A percentile compares a stretch with the other conserved stretches of the same genome.
These are phyloP conservation scores for Alternaria incomplexa DNA, from an alignment of 2,329 filamentous ascomycete species.

Conservation along the genomic window DNA sequence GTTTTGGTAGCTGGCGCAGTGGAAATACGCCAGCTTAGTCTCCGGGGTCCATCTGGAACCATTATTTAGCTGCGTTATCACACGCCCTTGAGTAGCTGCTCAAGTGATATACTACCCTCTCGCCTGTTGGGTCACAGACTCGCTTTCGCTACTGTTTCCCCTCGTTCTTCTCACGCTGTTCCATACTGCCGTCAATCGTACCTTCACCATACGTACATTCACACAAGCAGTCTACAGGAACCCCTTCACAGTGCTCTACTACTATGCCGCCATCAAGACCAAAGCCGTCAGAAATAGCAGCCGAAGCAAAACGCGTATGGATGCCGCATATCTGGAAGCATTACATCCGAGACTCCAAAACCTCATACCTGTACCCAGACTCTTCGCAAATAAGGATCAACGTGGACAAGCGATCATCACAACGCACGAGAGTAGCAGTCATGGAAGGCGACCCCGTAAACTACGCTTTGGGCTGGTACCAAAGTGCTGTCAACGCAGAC, in stretches of 20 bases:
- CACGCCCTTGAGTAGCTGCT: conserved; percentile 29
- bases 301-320: conserved; percentile 73
- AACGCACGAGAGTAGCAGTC: conserved; percentile 52
- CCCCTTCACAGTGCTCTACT: conserved; percentile 1
- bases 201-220: conserved; percentile 12
- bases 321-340: conserved; percentile 68
- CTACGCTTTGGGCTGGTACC: conserved; percentile 66
- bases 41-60: conserved; percentile 33
- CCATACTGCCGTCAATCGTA: neutral
- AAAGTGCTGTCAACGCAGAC: conserved; percentile 39
- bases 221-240: conserved; percentile 5
- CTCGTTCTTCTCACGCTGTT: conserved; percentile 10
- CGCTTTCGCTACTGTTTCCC: conserved; percentile 12
- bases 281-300: conserved; percentile 72
- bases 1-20: conserved; percentile 33
- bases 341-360: conserved; percentile 61
- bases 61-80: conserved; percentile 41
- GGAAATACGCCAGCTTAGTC: conserved; percentile 32
- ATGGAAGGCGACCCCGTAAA: conserved; percentile 55
- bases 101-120: conserved; percentile 39
- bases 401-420: conserved; percentile 54
- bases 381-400: conserved; percentile 49
- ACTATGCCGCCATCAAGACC: conserved; percentile 65
- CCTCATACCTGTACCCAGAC: conserved; percentile 64
- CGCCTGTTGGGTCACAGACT: conserved; percentile 22